Evolutionary conservation across 2,329 filamentous ascomycete species (phyloP).

Genomic region (Ceratocystis variospora): DNA sequence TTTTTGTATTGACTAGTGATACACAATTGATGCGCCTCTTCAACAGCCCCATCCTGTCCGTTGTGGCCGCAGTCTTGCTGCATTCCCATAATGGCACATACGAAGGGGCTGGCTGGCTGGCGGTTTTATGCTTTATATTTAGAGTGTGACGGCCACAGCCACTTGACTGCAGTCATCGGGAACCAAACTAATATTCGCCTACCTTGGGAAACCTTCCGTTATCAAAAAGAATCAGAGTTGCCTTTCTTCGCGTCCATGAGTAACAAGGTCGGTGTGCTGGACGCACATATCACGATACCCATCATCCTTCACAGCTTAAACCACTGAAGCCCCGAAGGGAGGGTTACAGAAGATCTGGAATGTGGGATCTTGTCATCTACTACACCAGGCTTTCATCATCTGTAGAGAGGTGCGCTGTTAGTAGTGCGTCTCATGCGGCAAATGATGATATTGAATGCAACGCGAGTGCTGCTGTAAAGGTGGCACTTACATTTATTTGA

Average conservation of each 20-base stretch:
- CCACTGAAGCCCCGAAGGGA: slow-evolving; percentile 86
- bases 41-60: not conserved
- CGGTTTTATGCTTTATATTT: not conserved
- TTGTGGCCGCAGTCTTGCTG: not conserved
- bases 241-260: slow-evolving; percentile 88
- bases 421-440: slow-evolving; percentile 18
- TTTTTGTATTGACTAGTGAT: not conserved
- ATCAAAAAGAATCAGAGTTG: slow-evolving; percentile 70
- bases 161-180: slow-evolving; percentile 5
- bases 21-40: not conserved
- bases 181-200: slow-evolving; percentile 18
- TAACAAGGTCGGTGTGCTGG: slow-evolving; percentile 99
- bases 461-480: slow-evolving; percentile 9
- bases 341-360: slow-evolving; percentile 56
- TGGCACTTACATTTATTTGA: slow-evolving; percentile 84
- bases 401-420: slow-evolving; percentile 31
- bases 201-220: slow-evolving; percentile 6
- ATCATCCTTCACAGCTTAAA: slow-evolving; percentile 48
- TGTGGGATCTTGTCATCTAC: slow-evolving; percentile 65
- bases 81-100: not conserved
- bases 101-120: no score
- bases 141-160: slow-evolving; percentile 8
- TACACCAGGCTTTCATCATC: slow-evolving; percentile 99
- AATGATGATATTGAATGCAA: slow-evolving; percentile 6
- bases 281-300: slow-evolving; percentile 92